These are phyloP conservation scores for Podaxis sp. DNA, from an alignment of 768 basidiomycete genomes.

Conservation along the genomic window DNA sequence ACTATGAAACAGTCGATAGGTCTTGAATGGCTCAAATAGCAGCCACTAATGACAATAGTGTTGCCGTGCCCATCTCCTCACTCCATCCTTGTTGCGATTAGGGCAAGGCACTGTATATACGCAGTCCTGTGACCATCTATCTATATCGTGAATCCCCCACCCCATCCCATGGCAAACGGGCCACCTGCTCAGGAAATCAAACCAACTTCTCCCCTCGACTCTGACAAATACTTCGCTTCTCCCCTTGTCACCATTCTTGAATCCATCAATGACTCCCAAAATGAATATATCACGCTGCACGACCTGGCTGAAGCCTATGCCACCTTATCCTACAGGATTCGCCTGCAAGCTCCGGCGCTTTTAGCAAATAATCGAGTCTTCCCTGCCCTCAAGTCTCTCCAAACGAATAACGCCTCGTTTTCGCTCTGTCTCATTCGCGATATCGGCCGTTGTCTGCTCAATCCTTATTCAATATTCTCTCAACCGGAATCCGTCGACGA, in stretches of 20 bases:
- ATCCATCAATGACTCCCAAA: conserved; percentile 37
- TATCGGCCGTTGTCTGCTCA: conserved; percentile 39
- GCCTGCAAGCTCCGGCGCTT: conserved; percentile 23
- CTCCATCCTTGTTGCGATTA: not conserved
- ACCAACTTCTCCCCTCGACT: conserved; percentile 13
- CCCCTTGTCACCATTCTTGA: conserved; percentile 45
- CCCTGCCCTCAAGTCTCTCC: conserved; percentile 29
- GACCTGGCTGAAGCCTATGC: conserved; percentile 64
- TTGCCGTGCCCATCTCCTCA: not conserved
- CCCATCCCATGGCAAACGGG: not conserved
- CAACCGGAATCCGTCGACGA: conserved; percentile 19
- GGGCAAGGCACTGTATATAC: not conserved
- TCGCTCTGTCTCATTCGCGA: conserved; percentile 47
- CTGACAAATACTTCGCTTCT: conserved; percentile 33
- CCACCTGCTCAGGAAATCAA: not conserved
- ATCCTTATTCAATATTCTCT: conserved; percentile 21
- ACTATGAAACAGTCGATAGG: not conserved
- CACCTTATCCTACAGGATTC: conserved; percentile 45
- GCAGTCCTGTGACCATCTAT: not conserved
- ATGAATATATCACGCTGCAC: conserved; percentile 39
- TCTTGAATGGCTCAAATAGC: conserved; percentile 3
- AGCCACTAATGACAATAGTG: not conserved
- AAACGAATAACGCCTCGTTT: conserved; percentile 23
- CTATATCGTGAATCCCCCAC: not conserved
- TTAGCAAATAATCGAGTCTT: conserved; percentile 14